Percentiles rank a stretch among this genome's conserved stretches.
Conservation (phyloP, 768 basidiomycete species). For the Lactarius hatsudake region DNA sequence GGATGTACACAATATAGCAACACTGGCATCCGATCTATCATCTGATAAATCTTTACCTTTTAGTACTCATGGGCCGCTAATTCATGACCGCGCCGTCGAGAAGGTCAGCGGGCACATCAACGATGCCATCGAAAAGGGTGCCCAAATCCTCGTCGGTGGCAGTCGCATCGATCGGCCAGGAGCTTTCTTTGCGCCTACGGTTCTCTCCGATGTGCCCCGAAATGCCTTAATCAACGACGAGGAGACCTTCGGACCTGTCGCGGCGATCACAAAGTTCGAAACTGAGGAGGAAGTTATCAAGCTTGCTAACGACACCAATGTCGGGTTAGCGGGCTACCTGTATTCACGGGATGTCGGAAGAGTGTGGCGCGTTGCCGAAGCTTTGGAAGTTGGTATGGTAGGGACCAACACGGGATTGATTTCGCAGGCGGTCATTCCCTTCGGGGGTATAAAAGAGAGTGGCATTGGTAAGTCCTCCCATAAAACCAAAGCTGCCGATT, state of each 20-base stretch:
- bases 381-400: slow-evolving; percentile 91
- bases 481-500: slow-evolving; percentile 20
- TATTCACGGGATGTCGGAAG: slow-evolving; percentile 83
- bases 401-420: slow-evolving; percentile 80
- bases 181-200: slow-evolving; percentile 82
- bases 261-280: slow-evolving; percentile 83
- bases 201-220: slow-evolving; percentile 78
- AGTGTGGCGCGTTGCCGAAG: slow-evolving; percentile 93
- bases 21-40: background rate
- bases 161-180: slow-evolving; percentile 55
- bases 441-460: slow-evolving; percentile 90
- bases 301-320: slow-evolving; percentile 77
- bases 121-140: slow-evolving; percentile 83
- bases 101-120: slow-evolving; percentile 87
- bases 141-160: slow-evolving; percentile 88
- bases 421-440: slow-evolving; percentile 77
- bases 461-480: slow-evolving; percentile 50
- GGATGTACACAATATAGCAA: slow-evolving; percentile 50
- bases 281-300: slow-evolving; percentile 91
- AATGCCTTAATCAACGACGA: slow-evolving; percentile 67
- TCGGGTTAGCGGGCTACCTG: slow-evolving; percentile 94
- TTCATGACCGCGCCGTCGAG: slow-evolving; percentile 79
- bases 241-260: slow-evolving; percentile 95
- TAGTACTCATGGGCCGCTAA: slow-evolving; percentile 93
- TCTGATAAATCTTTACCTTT: background rate